Conservation (phyloP, 768 basidiomycete genomes). For the Collybia mongolica region DNA sequence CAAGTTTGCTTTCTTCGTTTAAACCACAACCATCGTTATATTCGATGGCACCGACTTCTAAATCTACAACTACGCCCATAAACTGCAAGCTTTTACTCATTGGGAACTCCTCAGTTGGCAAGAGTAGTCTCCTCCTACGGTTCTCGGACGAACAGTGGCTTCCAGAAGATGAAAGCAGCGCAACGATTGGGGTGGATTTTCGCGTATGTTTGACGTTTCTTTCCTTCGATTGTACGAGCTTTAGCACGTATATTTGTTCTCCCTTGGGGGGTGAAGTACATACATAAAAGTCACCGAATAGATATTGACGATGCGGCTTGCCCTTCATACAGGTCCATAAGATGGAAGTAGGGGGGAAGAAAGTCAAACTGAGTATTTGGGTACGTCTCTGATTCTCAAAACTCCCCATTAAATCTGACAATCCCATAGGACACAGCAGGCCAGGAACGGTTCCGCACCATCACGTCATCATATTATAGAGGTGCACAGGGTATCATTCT, state of each 20-base stretch:
- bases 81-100: conserved; percentile 86
- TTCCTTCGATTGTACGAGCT: not conserved
- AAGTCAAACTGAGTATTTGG: conserved; percentile 96
- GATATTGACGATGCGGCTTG: not conserved
- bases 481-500: conserved; percentile 84
- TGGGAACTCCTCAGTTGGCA: conserved; percentile 89
- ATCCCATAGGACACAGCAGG: conserved; percentile 82
- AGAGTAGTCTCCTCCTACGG: conserved; percentile 87
- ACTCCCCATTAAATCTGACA: not conserved
- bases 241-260: not conserved
- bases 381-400: conserved; percentile 43
- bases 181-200: conserved; percentile 86
- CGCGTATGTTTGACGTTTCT: conserved; percentile 47
- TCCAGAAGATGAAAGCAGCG: conserved; percentile 84
- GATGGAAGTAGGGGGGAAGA: conserved; percentile 82
- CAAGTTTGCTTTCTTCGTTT: not conserved
- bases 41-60: conserved; percentile 31
- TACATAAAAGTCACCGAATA: too few relatives aligned
- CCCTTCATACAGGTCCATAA: conserved; percentile 65
- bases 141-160: conserved; percentile 98
- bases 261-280: not conserved
- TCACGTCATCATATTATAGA: conserved; percentile 94
- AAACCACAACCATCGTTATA: not conserved
- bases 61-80: conserved; percentile 38
- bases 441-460: conserved; percentile 94